phyloP scores from a whole-genome alignment of 2,329 filamentous ascomycete genomes.

The Colletotrichum camelliae region DNA sequence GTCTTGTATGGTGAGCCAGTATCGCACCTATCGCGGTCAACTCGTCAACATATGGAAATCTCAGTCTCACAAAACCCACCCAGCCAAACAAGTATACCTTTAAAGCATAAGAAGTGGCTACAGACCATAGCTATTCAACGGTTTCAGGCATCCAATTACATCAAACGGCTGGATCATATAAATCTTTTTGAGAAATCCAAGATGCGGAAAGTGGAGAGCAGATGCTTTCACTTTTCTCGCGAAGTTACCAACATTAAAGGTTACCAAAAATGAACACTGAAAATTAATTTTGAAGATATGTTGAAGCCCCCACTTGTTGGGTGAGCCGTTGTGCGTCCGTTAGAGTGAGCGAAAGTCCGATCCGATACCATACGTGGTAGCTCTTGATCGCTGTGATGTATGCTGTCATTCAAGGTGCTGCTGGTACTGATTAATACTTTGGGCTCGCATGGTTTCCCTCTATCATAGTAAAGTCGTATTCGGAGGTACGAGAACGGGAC shows the following conservation, averaged over 20 bases:
- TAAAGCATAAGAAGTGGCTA: not conserved
- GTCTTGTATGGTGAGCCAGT: not conserved
- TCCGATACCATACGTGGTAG: not conserved
- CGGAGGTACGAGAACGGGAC: not conserved
- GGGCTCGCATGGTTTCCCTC: not conserved
- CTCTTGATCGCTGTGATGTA: not conserved
- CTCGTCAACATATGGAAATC: not conserved
- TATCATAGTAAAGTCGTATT: not conserved
- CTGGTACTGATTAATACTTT: not conserved
- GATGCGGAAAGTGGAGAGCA: not conserved
- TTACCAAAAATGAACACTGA: not conserved
- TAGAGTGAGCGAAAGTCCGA: no score
- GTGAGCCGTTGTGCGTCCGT: not conserved
- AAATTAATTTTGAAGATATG: not conserved
- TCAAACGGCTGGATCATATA: not conserved
- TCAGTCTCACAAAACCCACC: not conserved
- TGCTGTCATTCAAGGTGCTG: not conserved
- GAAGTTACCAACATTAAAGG: not conserved
- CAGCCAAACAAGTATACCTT: not conserved
- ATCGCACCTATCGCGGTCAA: not conserved
- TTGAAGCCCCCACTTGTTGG: not conserved
- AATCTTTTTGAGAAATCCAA: not conserved
- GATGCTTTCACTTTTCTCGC: not conserved
- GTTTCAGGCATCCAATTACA: not conserved
- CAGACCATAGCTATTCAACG: not conserved